These are phyloP conservation scores for Pyricularia grisea DNA, from an alignment of 2,329 filamentous ascomycete genomes.

Conservation along the genomic window DNA sequence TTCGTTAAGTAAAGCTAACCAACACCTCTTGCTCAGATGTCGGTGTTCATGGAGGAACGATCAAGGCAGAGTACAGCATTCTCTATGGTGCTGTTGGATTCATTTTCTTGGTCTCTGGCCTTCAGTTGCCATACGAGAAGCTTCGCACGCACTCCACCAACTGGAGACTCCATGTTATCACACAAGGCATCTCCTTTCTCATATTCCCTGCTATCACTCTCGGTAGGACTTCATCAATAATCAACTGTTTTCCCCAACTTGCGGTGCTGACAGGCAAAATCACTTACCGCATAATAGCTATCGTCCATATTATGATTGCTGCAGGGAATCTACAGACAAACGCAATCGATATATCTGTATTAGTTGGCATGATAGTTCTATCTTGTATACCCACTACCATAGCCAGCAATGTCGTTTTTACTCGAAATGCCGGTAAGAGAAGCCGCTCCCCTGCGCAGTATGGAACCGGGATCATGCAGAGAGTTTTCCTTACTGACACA, in stretches of 20 bases:
- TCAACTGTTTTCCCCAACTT: neutral
- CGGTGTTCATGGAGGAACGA: constrained; percentile 35
- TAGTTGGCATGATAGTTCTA: constrained; percentile 58
- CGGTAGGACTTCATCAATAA: constrained; percentile 7
- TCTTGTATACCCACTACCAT: constrained; percentile 66
- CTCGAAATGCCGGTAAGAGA: constrained; percentile 38
- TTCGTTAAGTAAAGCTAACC: neutral
- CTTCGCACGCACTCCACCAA: constrained; percentile 52
- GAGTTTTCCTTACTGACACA: neutral
- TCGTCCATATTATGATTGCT: constrained; percentile 37
- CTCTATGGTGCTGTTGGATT: constrained; percentile 60
- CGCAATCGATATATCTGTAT: constrained; percentile 52
- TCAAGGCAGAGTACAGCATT: constrained; percentile 48
- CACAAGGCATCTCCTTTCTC: constrained; percentile 59
- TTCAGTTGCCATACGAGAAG: constrained; percentile 56
- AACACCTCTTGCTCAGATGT: constrained; percentile 23
- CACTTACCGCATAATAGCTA: constrained; percentile 18
- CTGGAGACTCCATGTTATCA: constrained; percentile 58
- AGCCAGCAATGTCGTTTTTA: constrained; percentile 67
- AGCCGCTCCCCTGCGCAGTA: neutral
- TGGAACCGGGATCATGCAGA: neutral
- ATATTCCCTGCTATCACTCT: constrained; percentile 54
- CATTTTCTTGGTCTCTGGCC: constrained; percentile 63
- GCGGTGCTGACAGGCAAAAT: neutral
- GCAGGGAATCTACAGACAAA: constrained; percentile 37